phyloP scores from a whole-genome alignment of 257 asterid species.

The Solanum clarkiae region DNA sequence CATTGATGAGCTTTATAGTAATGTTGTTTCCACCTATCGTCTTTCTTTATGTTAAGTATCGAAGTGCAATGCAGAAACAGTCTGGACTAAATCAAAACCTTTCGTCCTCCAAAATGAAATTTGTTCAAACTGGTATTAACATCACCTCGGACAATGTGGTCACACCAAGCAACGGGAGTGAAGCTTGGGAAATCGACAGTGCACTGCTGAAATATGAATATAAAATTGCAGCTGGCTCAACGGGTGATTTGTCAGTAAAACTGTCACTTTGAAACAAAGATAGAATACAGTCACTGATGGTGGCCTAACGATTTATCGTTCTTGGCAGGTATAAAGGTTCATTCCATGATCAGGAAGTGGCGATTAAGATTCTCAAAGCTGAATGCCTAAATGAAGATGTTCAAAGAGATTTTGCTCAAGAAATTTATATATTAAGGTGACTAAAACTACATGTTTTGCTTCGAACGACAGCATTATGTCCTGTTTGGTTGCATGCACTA shows the following conservation, averaged over 20 bases:
- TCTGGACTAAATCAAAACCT: conserved; percentile 19
- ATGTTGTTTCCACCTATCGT: neutral
- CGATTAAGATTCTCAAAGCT: conserved; percentile 60
- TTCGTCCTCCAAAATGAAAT: conserved; percentile 12
- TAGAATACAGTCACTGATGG: neutral
- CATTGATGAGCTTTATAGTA: neutral
- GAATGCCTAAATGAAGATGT: conserved; percentile 37
- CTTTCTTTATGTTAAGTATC: neutral
- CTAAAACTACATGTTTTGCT: neutral
- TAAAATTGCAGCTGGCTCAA: conserved; percentile 57
- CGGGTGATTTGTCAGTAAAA: conserved; percentile 61
- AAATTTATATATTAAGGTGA: conserved; percentile 80
- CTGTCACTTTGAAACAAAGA: neutral
- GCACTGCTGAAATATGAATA: conserved; percentile 40
- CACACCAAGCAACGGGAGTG: conserved; percentile 41
- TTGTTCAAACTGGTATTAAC: conserved; percentile 12
- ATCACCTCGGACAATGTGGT: conserved; percentile 22
- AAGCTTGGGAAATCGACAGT: conserved; percentile 82
- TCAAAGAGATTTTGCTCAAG: conserved; percentile 68
- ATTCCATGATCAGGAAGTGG: conserved; percentile 65
- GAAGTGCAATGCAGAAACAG: conserved; percentile 22
- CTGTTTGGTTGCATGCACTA: neutral
- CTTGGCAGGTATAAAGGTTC: conserved; percentile 62
- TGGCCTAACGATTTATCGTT: neutral
- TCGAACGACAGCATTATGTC: neutral